Conservation (phyloP, 1,139 yeast species). For the Saccharomyces hybrid region DNA sequence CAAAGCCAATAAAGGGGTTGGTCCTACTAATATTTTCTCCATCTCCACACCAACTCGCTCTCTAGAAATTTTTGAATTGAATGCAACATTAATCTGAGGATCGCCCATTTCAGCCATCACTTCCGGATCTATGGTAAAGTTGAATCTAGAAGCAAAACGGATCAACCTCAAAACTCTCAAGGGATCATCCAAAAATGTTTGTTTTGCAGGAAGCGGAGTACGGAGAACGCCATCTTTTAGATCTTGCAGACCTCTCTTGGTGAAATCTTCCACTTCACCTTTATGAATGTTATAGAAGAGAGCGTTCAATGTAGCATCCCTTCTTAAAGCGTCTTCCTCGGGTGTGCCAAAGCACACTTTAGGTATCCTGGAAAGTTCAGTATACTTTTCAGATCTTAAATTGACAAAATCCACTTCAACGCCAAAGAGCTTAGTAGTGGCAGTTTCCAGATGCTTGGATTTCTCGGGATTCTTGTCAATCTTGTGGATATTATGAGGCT, state of each 20-base stretch:
- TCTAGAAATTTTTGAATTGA: conserved; percentile 69
- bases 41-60: conserved; percentile 89
- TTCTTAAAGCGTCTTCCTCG: conserved; percentile 77
- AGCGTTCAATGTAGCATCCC: conserved; percentile 94
- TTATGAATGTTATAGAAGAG: conserved; percentile 74
- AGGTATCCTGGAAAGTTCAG: conserved; percentile 79
- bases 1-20: conserved; percentile 59
- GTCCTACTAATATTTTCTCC: conserved; percentile 61
- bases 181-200: conserved; percentile 91
- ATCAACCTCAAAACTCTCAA: conserved; percentile 75
- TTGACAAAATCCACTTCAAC: conserved; percentile 89
- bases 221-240: conserved; percentile 61
- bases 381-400: conserved; percentile 77
- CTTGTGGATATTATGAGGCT: conserved; percentile 54
- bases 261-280: conserved; percentile 71
- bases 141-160: conserved; percentile 76
- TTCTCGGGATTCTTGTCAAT: conserved; percentile 91
- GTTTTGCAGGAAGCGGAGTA: conserved; percentile 78
- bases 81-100: conserved; percentile 48
- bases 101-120: conserved; percentile 63
- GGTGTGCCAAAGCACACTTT: conserved; percentile 74
- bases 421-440: conserved; percentile 79
- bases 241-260: conserved; percentile 68
- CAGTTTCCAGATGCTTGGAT: conserved; percentile 92
- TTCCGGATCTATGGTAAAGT: conserved; percentile 53